Evolutionary conservation across 75 land plant genomes (phyloP), one percentile per base, ranked within the genome.

Genomic region (Selaginella moellendorffii): DNA sequence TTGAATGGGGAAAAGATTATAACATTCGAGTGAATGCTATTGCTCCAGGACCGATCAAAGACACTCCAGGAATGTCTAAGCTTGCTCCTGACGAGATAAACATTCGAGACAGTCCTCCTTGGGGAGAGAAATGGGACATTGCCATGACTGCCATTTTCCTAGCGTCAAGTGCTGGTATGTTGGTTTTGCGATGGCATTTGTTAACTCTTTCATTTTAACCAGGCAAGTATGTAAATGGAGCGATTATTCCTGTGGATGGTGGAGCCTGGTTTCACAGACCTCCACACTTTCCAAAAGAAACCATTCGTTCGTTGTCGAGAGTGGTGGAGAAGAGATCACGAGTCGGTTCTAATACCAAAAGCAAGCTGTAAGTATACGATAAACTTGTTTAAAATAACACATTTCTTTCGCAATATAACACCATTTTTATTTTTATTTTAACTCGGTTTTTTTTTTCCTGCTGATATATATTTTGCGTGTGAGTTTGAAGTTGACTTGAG

Each of bases 1-100:
- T 95, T 30, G 99, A 95, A 56, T 95, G 97, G 92, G 97, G 99
- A 5, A 77, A 82, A 27, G 99, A 95, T 64, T 86, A 95, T 78
- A 87, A 82, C 12, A 95, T 95, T 54, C 76, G 88, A 62, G 90
- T 86, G 10, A 95, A 95, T 76, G 87, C 85, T 0, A 95, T 95
- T 76, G 99, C 99, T 65, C 99, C 99, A 26, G 99, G 97, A 2
- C 99, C 97, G 17, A 95, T 95, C 17, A 77, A 68, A 53, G 99
- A 69, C 14, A 95, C 99, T 63, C 77, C 92, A 52, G 99, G 99
- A 54, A 76, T 90, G 85, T 63, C 74, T 27, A 95, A 86, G 74
- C 83, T 95, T 42, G 69, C 72, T 17, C 99, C 99, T 2, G 65
- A 81, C 2, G 97, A 92, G 52, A 51, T 66, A 53, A 64, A 54